A percentile compares a stretch with the other conserved stretches of the same genome.
Conservation (phyloP, 768 basidiomycete species). For the Bullera alba region DNA sequence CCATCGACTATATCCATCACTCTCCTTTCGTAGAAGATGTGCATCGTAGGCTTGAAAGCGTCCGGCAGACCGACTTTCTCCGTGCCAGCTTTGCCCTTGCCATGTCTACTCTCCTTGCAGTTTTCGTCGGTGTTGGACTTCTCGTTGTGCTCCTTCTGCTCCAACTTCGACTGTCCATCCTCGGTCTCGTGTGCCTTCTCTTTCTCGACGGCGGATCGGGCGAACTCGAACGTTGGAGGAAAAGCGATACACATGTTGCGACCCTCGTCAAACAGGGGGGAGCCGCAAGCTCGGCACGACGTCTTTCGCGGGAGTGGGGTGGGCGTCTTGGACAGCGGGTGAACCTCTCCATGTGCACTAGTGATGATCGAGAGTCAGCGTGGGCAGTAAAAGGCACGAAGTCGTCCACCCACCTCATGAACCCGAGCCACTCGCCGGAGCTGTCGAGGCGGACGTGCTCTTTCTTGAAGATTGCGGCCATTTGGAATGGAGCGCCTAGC, state of each 20-base stretch:
- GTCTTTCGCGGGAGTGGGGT: conserved; percentile 34
- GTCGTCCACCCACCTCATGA: conserved; percentile 21
- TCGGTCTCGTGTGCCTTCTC: background rate
- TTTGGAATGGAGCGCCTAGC: conserved; percentile 33
- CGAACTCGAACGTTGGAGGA: conserved; percentile 33
- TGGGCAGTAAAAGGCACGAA: background rate
- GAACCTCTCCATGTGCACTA: conserved; percentile 38
- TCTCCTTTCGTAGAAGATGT: conserved; percentile 37
- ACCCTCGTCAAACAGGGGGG: conserved; percentile 35
- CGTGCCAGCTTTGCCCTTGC: background rate
- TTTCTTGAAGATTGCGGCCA: conserved; percentile 34
- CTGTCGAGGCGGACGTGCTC: conserved; percentile 28
- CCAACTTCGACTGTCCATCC: background rate
- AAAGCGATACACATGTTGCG: conserved; percentile 40
- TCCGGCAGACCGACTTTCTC: conserved; percentile 21
- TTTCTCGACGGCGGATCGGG: conserved; percentile 9
- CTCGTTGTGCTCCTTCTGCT: conserved; percentile 1
- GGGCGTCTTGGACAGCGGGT: conserved; percentile 28
- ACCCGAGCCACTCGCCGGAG: conserved; percentile 26
- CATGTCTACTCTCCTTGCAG: background rate
- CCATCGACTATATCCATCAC: conserved; percentile 31
- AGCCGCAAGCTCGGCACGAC: conserved; percentile 35
- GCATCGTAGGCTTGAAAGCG: conserved; percentile 18
- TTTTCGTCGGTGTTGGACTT: conserved; percentile 8
- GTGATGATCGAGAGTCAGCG: conserved; percentile 4